phyloP scores from a whole-genome alignment of 305 asterid genomes.

The Fraxinus floribunda region DNA sequence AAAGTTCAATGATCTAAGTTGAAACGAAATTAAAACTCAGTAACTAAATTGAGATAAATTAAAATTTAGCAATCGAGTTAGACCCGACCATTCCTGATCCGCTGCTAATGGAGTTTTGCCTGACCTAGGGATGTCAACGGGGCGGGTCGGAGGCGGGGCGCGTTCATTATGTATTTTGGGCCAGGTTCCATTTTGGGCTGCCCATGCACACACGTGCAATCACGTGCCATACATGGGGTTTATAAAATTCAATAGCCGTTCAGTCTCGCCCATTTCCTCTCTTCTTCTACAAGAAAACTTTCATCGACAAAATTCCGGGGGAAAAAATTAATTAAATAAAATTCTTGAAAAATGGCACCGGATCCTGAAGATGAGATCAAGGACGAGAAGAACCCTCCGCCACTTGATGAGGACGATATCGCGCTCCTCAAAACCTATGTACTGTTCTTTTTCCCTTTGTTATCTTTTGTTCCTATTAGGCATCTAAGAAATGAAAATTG shows the following conservation, averaged over 20 bases:
- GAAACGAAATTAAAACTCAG: too few relatives aligned
- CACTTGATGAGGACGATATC: conserved; percentile 72
- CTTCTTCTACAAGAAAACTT: conserved; percentile 32
- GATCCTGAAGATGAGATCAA: conserved; percentile 68
- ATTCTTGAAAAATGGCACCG: conserved; percentile 45
- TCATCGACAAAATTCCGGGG: neutral
- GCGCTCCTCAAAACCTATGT: conserved; percentile 68
- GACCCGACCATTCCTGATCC: too few relatives aligned
- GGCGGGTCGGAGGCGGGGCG: too few relatives aligned
- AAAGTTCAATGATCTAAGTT: too few relatives aligned
- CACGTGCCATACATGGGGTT: neutral
- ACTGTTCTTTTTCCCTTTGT: neutral
- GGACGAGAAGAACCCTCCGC: conserved; percentile 79
- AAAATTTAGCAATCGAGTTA: too few relatives aligned
- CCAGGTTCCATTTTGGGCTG: too few relatives aligned
- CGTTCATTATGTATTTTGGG: too few relatives aligned
- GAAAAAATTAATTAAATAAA: neutral
- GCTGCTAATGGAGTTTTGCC: too few relatives aligned
- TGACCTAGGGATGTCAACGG: too few relatives aligned
- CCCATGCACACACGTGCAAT: conserved; percentile 10
- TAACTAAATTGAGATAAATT: too few relatives aligned
- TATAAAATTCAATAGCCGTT: neutral
- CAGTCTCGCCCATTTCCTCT: neutral
- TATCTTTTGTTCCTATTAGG: neutral
- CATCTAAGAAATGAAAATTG: neutral